A percentile compares a stretch with the other conserved stretches of the same genome.
Conservation (phyloP, 257 asterid genomes). For the Capsicum chinense region DNA sequence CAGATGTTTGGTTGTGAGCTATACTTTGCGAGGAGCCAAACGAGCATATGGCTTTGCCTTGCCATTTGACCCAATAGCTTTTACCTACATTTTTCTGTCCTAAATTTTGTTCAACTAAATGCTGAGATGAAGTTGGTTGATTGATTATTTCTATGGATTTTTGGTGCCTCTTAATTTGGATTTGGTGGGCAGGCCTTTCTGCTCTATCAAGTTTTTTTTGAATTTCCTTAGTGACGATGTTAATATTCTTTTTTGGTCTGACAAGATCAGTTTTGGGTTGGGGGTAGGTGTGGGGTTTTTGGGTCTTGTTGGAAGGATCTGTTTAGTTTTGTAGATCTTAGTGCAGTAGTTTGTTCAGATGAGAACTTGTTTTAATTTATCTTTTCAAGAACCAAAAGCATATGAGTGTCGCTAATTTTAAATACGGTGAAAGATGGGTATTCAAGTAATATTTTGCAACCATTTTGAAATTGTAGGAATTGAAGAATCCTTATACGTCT, state of each 20-base stretch:
- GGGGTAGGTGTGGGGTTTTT: not conserved
- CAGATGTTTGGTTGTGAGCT: too few relatives aligned
- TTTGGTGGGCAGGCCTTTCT: not conserved
- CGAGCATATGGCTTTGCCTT: too few relatives aligned
- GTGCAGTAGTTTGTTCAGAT: not conserved
- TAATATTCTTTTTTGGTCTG: not conserved
- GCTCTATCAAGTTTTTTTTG: not conserved
- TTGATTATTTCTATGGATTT: not conserved
- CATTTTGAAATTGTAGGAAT: not conserved
- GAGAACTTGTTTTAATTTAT: not conserved
- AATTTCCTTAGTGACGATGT: not conserved
- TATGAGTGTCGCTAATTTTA: not conserved
- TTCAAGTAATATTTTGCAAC: not conserved
- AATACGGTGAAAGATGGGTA: not conserved
- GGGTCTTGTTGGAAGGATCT: not conserved
- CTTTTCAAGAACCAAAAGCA: not conserved
- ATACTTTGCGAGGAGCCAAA: too few relatives aligned
- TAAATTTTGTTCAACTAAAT: constrained; percentile 8
- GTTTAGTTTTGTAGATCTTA: not conserved
- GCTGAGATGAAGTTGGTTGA: constrained; percentile 4
- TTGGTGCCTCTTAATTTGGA: not conserved
- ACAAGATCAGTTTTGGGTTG: not conserved
- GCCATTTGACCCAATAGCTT: not conserved
- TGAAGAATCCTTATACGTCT: not conserved
- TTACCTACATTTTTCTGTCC: not conserved